Evolutionary conservation across 768 basidiomycete species (phyloP).

Genomic region (Leccinum disarticulatum): DNA sequence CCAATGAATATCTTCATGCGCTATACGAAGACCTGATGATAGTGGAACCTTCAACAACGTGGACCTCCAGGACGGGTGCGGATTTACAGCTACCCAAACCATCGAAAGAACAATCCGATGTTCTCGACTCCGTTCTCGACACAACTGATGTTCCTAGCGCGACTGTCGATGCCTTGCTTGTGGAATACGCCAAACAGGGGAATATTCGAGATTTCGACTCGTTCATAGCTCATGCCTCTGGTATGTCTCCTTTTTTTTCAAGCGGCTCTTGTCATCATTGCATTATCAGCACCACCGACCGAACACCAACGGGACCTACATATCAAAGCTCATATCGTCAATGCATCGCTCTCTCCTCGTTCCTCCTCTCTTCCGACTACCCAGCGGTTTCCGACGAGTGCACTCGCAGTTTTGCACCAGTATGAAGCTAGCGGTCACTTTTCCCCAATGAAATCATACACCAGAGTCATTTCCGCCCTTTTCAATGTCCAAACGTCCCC

Average conservation of each 20-base stretch:
- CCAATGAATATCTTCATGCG: conserved; percentile 17
- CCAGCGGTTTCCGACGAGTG: conserved; percentile 54
- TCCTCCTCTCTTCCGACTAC: conserved; percentile 24
- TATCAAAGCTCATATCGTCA: conserved; percentile 58
- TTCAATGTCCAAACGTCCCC: conserved; percentile 43
- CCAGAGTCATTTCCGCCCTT: conserved; percentile 59
- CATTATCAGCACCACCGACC: conserved; percentile 39
- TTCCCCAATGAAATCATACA: conserved; percentile 76
- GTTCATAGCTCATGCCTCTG: conserved; percentile 42
- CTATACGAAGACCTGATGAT: conserved; percentile 44
- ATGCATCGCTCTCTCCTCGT: conserved; percentile 1
- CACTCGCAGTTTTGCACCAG: conserved; percentile 64
- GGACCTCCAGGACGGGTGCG: neutral
- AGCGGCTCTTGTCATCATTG: neutral
- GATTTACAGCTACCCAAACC: conserved; percentile 6
- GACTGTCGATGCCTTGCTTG: conserved; percentile 47
- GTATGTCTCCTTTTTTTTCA: conserved; percentile 32
- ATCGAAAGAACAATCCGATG: conserved; percentile 4
- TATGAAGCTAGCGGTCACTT: conserved; percentile 66
- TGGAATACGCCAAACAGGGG: conserved; percentile 47
- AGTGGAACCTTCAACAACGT: conserved; percentile 18
- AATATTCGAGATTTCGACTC: conserved; percentile 47
- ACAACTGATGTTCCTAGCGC: conserved; percentile 38
- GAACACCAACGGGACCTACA: conserved; percentile 69
- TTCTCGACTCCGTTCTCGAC: neutral